A percentile compares a stretch with the other conserved stretches of the same genome.
Evolutionary conservation across 345 rosid genomes (phyloP).

Genomic region (Citrus glauca): DNA sequence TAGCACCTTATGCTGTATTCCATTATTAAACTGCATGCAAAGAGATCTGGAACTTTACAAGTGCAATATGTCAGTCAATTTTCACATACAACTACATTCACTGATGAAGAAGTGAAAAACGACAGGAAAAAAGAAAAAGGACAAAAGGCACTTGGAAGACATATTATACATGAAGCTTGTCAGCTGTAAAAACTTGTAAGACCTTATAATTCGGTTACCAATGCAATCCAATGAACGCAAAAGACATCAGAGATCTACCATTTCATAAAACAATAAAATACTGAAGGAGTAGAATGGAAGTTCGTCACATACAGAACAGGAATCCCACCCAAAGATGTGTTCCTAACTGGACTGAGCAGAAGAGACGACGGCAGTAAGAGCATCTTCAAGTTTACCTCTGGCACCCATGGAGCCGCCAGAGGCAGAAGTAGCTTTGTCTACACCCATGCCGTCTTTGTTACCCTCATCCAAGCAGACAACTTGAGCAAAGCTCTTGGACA

Average conservation of each 20-base stretch:
- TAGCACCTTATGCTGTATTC: slow-evolving; percentile 17
- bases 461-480: slow-evolving; percentile 66
- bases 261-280: slow-evolving; percentile 14
- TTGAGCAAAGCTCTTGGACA: slow-evolving; percentile 77
- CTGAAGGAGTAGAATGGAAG: slow-evolving; percentile 1
- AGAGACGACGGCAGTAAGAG: slow-evolving; percentile 28
- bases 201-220: slow-evolving; percentile 25
- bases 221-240: slow-evolving; percentile 15
- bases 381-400: slow-evolving; percentile 43
- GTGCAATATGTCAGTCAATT: slow-evolving; percentile 31
- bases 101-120: slow-evolving; percentile 18
- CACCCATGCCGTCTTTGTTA: slow-evolving; percentile 37
- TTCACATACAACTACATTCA: slow-evolving; percentile 14
- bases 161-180: slow-evolving; percentile 49
- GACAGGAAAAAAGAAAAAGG: neutral
- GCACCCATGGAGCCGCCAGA: slow-evolving; percentile 29
- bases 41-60: slow-evolving; percentile 46
- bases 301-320: slow-evolving; percentile 16
- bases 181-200: slow-evolving; percentile 24
- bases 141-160: slow-evolving; percentile 23
- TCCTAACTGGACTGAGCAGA: slow-evolving; percentile 49
- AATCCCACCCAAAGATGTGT: slow-evolving; percentile 15
- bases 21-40: slow-evolving; percentile 37
- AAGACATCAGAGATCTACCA: slow-evolving; percentile 25
- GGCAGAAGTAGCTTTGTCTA: slow-evolving; percentile 27